A percentile compares a stretch with the other conserved stretches of the same genome.
These are phyloP conservation scores for Phanerodontia chrysosporium DNA, from an alignment of 768 basidiomycete species.

Conservation along the genomic window DNA sequence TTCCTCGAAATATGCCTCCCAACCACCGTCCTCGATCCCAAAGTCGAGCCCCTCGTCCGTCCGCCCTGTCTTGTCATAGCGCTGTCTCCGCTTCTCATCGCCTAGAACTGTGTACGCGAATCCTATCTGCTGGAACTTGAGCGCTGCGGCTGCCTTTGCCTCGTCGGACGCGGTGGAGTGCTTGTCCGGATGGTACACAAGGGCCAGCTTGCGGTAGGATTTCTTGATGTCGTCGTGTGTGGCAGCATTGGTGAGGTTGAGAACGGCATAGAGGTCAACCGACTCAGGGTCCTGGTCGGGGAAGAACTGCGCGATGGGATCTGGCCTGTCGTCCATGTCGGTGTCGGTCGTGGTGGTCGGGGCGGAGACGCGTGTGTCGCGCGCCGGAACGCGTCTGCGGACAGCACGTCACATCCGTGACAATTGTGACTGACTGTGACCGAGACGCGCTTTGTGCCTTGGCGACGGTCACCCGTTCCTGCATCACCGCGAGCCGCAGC, in stretches of 20 bases:
- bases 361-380: constrained; percentile 4
- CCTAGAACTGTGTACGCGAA: constrained; percentile 89
- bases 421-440: not conserved
- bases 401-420: not conserved
- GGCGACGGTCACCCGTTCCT: constrained; percentile 8
- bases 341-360: constrained; percentile 7
- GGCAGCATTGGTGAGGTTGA: constrained; percentile 52
- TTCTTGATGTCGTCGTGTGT: constrained; percentile 70
- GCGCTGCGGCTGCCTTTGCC: constrained; percentile 57
- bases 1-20: constrained; percentile 94
- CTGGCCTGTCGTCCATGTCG: constrained; percentile 59
- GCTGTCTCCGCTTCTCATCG: constrained; percentile 67
- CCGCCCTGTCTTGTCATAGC: constrained; percentile 83
- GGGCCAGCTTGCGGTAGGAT: constrained; percentile 80
- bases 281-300: constrained; percentile 51
- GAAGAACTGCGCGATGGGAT: constrained; percentile 76
- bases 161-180: constrained; percentile 59
- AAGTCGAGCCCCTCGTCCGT: constrained; percentile 78
- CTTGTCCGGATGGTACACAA: constrained; percentile 89
- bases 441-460: constrained; percentile 6
- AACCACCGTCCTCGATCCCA: constrained; percentile 75
- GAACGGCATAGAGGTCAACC: constrained; percentile 76
- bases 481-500: not conserved
- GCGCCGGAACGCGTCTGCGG: not conserved
- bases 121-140: constrained; percentile 87